phyloP scores from a whole-genome alignment of 192 early-diverging fungal species.

The Phlyctochytrium arcticum region DNA sequence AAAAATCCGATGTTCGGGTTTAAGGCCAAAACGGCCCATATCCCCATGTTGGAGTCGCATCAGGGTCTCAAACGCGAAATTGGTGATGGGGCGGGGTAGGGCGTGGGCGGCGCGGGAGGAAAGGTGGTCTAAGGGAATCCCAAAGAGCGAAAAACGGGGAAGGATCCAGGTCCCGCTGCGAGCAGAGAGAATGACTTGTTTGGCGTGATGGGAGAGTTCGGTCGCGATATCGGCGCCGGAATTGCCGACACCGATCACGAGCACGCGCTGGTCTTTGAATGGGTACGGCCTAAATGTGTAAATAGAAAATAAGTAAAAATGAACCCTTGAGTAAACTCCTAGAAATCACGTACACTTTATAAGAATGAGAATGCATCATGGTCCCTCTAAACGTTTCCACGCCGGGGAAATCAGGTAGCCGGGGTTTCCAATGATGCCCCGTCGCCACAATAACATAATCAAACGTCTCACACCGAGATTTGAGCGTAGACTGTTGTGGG shows the following conservation, averaged over 20 bases:
- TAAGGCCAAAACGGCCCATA: constrained; percentile 33
- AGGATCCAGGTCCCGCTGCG: constrained; percentile 47
- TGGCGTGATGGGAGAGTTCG: constrained; percentile 51
- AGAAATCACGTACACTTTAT: constrained; percentile 40
- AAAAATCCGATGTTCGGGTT: constrained; percentile 32
- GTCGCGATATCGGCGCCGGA: constrained; percentile 55
- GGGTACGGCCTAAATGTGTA: constrained; percentile 33
- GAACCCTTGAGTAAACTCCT: background rate
- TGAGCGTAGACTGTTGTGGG: too few species aligned
- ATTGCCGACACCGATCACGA: constrained; percentile 58
- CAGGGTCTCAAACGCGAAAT: constrained; percentile 29
- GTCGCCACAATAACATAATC: constrained; percentile 61
- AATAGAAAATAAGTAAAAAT: background rate
- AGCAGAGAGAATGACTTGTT: constrained; percentile 44
- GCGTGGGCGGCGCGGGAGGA: constrained; percentile 32
- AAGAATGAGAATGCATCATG: constrained; percentile 56
- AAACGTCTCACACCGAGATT: constrained; percentile 47
- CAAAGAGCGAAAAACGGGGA: constrained; percentile 37
- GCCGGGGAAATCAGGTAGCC: constrained; percentile 50
- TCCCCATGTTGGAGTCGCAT: constrained; percentile 31
- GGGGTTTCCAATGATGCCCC: constrained; percentile 54
- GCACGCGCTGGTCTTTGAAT: constrained; percentile 48
- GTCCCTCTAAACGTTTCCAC: constrained; percentile 47
- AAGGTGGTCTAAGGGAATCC: constrained; percentile 45
- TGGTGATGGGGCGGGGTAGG: constrained; percentile 35